Percentiles rank a stretch among this genome's conserved stretches.
Conservation (phyloP, 2,329 filamentous ascomycete species). For the Pestalotiopsis sp. region DNA sequence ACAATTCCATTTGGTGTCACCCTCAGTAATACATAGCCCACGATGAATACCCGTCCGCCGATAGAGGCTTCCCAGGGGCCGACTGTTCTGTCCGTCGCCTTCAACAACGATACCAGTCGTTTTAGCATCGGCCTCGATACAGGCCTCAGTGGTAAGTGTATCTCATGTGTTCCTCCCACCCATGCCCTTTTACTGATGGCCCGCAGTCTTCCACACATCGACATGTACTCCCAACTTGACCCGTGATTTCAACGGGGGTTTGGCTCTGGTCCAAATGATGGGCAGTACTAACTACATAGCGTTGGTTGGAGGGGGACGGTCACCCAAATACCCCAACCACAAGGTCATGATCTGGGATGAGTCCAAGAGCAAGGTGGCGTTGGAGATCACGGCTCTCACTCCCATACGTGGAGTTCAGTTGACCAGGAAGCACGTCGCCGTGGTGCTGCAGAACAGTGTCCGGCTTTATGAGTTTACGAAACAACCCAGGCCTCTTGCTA, state of each 20-base stretch:
- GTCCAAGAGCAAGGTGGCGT: constrained; percentile 66
- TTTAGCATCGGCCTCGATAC: constrained; percentile 86
- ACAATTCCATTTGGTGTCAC: background rate
- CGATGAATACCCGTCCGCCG: constrained; percentile 86
- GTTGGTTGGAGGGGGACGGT: constrained; percentile 82
- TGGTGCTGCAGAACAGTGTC: constrained; percentile 80
- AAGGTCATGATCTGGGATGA: constrained; percentile 97
- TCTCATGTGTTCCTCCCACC: background rate
- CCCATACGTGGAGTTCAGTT: constrained; percentile 79
- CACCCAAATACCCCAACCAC: constrained; percentile 83
- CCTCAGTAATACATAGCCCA: constrained; percentile 19
- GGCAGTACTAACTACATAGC: constrained; percentile 84
- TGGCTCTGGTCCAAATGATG: constrained; percentile 84
- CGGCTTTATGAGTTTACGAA: constrained; percentile 79
- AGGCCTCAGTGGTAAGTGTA: constrained; percentile 74
- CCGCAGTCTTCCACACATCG: constrained; percentile 18
- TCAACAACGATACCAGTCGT: constrained; percentile 81
- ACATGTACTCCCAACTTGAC: constrained; percentile 4
- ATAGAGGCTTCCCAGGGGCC: constrained; percentile 77
- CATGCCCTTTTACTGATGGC: background rate
- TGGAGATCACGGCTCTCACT: constrained; percentile 80
- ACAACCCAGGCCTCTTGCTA: constrained; percentile 66
- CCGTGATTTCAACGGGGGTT: constrained; percentile 73
- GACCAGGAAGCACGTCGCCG: constrained; percentile 72
- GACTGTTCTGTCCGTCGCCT: constrained; percentile 77